Conservation (phyloP, 345 rosid genomes). For the Euphorbia lathyris region DNA sequence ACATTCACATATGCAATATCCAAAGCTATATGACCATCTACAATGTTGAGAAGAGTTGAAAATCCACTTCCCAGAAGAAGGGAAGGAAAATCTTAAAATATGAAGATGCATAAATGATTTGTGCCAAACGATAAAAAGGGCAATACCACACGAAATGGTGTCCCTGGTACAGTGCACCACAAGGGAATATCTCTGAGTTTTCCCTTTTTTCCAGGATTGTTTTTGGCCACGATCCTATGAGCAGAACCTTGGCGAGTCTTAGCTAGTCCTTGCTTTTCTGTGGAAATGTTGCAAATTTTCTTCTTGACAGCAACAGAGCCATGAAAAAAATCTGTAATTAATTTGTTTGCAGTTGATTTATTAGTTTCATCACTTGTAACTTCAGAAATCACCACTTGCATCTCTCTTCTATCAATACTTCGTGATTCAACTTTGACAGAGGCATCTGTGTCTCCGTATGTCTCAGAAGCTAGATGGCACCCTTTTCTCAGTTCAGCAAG, state of each 20-base stretch:
- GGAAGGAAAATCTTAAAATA: background rate
- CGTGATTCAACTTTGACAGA: conserved; percentile 16
- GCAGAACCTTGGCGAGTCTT: conserved; percentile 35
- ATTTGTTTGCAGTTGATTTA: conserved; percentile 54
- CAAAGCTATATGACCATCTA: background rate
- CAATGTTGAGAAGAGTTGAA: background rate
- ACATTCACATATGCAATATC: background rate
- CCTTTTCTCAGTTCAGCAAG: conserved; percentile 52
- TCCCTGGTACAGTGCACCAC: conserved; percentile 85
- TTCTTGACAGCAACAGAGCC: conserved; percentile 37
- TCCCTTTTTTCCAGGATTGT: conserved; percentile 31
- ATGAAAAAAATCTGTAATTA: conserved; percentile 82
- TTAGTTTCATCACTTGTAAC: conserved; percentile 34
- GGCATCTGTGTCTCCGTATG: conserved; percentile 16
- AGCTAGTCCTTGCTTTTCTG: conserved; percentile 26
- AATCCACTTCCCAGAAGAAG: background rate
- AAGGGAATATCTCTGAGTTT: conserved; percentile 58
- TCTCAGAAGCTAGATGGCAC: conserved; percentile 21
- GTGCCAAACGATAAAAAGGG: conserved; percentile 1
- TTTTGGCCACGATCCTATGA: conserved; percentile 33
- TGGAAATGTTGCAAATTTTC: conserved; percentile 35
- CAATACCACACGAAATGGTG: conserved; percentile 89
- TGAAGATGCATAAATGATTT: background rate
- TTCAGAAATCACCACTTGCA: conserved; percentile 34
- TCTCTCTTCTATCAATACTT: conserved; percentile 29